Base-by-base conservation (phyloP, 2,329 filamentous ascomycete species). In the Diplodia scrobiculata region DNA sequence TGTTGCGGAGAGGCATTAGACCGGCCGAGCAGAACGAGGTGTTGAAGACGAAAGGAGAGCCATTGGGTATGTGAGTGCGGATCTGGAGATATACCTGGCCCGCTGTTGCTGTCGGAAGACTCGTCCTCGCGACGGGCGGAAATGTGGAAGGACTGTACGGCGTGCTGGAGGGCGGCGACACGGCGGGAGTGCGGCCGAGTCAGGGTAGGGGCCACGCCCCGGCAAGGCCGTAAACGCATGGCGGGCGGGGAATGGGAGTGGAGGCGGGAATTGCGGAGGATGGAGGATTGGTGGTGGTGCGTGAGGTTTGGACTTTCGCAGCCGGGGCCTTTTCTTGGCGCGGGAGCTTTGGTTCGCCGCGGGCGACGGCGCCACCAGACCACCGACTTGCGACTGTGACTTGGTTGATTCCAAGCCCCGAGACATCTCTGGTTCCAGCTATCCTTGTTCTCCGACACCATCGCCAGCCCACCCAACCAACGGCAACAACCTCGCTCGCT, bases 71-170 rank as follows among this genome's bases (percentile, higher is more conserved):
- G 53, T 14, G 41, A 29, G 41, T 1, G 41, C 2, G 25, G 29
- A 6, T 27, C 36, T 51, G 27, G 21, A n/a, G 32, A 11, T 11
- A 10, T 66, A 59, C 63, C 32, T 13, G 52, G 27, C 25, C 27
- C 50, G 53, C n/a, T 52, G 55, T 19, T 29, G 27, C 41, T 48
- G 55, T 13, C 41, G 27, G 55, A 34, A 21, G 54, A 52, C 9
- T 63, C 51, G 58, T 67, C 65, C 36, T 34, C n/a, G 19, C 51
- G 59, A 9, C 32, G 36, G 11, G 51, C 29, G 32, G 65, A 67
- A 29, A 67, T 34, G 58, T 67, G 58, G 58, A 67, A 67, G 58
- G 14, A 21, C 38, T 59, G 65, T 21, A 67, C 32, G 38, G 58
- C 27, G 32, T 63, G 21, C 10, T 19, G 19, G 34, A 67, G 38